phyloP scores from a whole-genome alignment of 768 basidiomycete genomes.

The Phanerochaete carnosa region DNA sequence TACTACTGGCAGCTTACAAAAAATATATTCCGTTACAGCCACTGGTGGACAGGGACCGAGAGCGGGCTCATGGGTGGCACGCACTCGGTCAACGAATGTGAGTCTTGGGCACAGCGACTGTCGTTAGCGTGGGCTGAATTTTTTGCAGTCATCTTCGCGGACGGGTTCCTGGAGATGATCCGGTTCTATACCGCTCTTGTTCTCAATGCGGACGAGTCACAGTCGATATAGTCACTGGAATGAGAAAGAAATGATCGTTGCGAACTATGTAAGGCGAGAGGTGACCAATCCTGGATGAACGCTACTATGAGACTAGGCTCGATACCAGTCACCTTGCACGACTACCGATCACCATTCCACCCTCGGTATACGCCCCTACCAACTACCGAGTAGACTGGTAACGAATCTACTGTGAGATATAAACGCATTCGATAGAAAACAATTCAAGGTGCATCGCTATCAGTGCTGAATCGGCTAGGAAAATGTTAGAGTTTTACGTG shows the following conservation, averaged over 20 bases:
- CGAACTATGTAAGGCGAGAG: too few relatives aligned
- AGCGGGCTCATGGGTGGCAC: conserved; percentile 19
- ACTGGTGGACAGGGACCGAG: conserved; percentile 19
- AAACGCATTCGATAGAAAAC: background rate
- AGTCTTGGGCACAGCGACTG: background rate
- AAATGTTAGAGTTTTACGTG: background rate
- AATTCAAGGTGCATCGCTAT: too few relatives aligned
- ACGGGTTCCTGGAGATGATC: conserved; percentile 38
- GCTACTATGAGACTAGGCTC: too few relatives aligned
- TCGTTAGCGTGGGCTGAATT: background rate
- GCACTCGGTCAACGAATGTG: conserved; percentile 31
- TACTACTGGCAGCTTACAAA: conserved; percentile 43
- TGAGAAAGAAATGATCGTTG: background rate
- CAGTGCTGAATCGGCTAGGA: too few relatives aligned
- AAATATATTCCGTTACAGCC: conserved; percentile 45
- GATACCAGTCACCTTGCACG: too few relatives aligned
- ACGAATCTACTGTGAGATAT: too few relatives aligned
- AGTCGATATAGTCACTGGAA: conserved; percentile 2
- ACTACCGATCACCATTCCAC: too few relatives aligned
- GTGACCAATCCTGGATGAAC: too few relatives aligned
- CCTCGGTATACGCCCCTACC: too few relatives aligned
- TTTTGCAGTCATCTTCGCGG: conserved; percentile 27
- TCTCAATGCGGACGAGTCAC: conserved; percentile 40
- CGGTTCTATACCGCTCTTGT: conserved; percentile 43
- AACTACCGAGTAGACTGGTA: too few relatives aligned